Evolutionary conservation across 2,329 filamentous ascomycete species (phyloP).

Genomic region (Nigrograna mackinnonii): DNA sequence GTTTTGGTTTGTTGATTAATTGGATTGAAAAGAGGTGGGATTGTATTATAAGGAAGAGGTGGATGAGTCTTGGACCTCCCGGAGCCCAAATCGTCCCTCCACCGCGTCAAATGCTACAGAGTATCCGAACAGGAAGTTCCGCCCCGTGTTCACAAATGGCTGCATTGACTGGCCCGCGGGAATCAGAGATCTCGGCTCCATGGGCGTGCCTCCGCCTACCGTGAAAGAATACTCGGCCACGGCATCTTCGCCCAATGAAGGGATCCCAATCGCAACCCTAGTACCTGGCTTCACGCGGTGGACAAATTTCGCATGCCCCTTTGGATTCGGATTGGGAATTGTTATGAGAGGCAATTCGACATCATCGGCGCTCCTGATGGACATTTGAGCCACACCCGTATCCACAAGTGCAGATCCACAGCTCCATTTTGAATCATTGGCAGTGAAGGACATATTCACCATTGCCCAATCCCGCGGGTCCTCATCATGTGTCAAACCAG

Average conservation of each 20-base stretch:
- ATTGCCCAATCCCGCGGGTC: slow-evolving; percentile 39
- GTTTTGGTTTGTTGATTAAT: too few species aligned
- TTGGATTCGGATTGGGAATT: slow-evolving; percentile 33
- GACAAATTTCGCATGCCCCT: slow-evolving; percentile 26
- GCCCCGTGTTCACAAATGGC: slow-evolving; percentile 38
- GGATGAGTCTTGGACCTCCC: slow-evolving; percentile 14
- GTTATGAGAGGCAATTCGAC: slow-evolving; percentile 20
- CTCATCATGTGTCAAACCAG: slow-evolving; percentile 26
- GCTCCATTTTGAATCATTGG: slow-evolving; percentile 21
- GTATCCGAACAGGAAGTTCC: slow-evolving; percentile 34
- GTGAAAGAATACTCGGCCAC: slow-evolving; percentile 26
- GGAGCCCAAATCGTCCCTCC: slow-evolving; percentile 35
- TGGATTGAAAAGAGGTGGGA: slow-evolving; percentile 9
- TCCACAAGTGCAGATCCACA: slow-evolving; percentile 34
- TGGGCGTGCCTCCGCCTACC: slow-evolving; percentile 22
- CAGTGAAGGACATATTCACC: slow-evolving; percentile 32
- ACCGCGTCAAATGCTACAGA: slow-evolving; percentile 39
- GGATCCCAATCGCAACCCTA: slow-evolving; percentile 28
- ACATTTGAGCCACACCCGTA: slow-evolving; percentile 40
- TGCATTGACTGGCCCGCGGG: slow-evolving; percentile 22
- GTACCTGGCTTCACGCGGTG: slow-evolving; percentile 34
- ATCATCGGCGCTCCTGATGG: slow-evolving; percentile 30
- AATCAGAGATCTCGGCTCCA: slow-evolving; percentile 31
- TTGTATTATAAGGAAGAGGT: not conserved
- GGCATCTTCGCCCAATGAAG: slow-evolving; percentile 12